Base-by-base conservation (phyloP, 805 yeast species). In the Yarrowia sp. region DNA sequence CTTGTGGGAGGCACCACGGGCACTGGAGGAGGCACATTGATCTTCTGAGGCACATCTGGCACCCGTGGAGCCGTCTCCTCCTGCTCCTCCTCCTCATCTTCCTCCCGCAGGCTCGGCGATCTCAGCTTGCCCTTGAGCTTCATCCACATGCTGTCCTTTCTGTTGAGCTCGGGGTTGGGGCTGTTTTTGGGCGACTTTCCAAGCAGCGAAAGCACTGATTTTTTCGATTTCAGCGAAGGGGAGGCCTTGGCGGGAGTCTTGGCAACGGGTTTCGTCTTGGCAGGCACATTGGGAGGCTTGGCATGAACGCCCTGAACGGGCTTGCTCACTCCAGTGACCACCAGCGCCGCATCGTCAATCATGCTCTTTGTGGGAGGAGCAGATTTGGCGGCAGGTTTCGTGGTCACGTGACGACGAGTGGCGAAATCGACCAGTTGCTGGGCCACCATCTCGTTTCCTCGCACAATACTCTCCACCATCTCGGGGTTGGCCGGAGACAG, bases 401-500 rank as follows among this genome's bases (percentile, higher is more conserved):
- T 17, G 8, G 8, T 2, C 24, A 20, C 36, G 10, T 20, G 19
- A 2, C 66, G 43, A 3, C 66, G 43, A 3, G 70, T 69, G 3
- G 79, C 76, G 73, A 71, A 77, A 10, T 71, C 56, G 2, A 75
- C 68, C 33, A 77, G 68, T 33, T 70, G 56, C 34, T 43, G 44
- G 1, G 76, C 65, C 1, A 71, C 53, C 30, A 47, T 56, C 24
- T 70, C 74, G 70, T 82, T 81, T 10, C 76, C 70, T 2, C 71
- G 65, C 8, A 80, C 68, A 19, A 82, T 71, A 14, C 71, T 67
- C 13, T 71, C 72, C 1, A 74, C 71, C 65, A 78, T 70, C 3
- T 61, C 68, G 4, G 74, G 72, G 69, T 82, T 82, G 6, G 77
- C 77, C 14, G 80, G 73, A 10, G 82, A 76, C 46, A 79, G 68